Evolutionary conservation across 2,329 filamentous ascomycete genomes (phyloP), one percentile per base, ranked within the genome.

Genomic region (Fusarium mundagurra): DNA sequence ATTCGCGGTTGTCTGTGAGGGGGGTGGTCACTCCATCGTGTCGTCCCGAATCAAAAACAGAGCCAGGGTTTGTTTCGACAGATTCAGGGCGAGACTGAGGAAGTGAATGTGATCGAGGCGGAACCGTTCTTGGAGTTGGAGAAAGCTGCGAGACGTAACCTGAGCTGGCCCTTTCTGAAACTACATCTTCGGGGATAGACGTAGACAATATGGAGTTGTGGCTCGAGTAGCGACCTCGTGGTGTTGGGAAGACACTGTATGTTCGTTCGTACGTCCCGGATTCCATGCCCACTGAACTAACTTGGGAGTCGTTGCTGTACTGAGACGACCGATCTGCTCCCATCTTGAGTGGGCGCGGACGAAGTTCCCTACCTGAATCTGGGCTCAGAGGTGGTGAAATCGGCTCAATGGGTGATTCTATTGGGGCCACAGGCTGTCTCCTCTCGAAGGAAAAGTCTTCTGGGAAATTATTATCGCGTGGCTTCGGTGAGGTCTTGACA

Each of bases 171-270:
- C 71, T 66, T 43, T 76, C 72, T 22, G 76, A 69, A 24, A 77
- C 77, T 8, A 68, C 72, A 60, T 79, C 74, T 67, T 79, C 78
- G 5, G 78, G 78, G 45, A 79, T 79, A 17, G 77, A 75, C 13
- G 76, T 67, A 18, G 78, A 79, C 60, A 78, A 51, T 36, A 77
- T 76, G 17, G 75, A 76, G 16, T 67, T 76, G 24, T 72, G 43
- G 22, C 51, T 76, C 36, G 77, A 74, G 51, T 78, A 76, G 53
- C 76, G 73, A 34, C 67, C 57, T 27, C 77, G 73, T 7, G 72
- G 74, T 29, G 69, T 65, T 18, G 76, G 78, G 44, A 79, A 80
- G 29, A 76, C 59, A 44, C 64, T 78, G 27, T 79, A 78, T 39
- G 67, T 64, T n/a, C 74, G 74, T 47, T 79, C 77, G 34, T 78